These are phyloP conservation scores for Vitis amurensis DNA, from an alignment of 164 flowering plant species.

Conservation along the genomic window DNA sequence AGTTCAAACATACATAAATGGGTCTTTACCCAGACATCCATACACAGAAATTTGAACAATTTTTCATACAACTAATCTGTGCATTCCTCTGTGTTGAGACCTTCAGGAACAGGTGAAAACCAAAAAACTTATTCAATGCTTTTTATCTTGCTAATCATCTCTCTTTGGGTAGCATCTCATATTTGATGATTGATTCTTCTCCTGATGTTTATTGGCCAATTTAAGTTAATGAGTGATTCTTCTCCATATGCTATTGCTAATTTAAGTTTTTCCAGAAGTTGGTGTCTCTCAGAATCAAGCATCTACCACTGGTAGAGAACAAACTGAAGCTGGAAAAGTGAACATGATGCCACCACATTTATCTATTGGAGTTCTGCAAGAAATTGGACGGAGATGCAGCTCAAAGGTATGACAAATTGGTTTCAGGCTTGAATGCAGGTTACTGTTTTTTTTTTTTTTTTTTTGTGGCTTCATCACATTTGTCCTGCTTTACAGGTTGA, in stretches of 20 bases:
- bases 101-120: too few relatives aligned
- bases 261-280: constrained; percentile 33
- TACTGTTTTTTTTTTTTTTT: not conserved
- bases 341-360: constrained; percentile 44
- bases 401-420: constrained; percentile 56
- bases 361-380: constrained; percentile 74
- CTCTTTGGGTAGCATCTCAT: too few relatives aligned
- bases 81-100: too few relatives aligned
- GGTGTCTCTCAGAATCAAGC: constrained; percentile 34
- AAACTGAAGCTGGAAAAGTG: constrained; percentile 48
- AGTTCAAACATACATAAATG: too few relatives aligned
- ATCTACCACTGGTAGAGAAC: constrained; percentile 39
- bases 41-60: too few relatives aligned
- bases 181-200: too few relatives aligned
- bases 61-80: too few relatives aligned
- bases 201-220: too few relatives aligned
- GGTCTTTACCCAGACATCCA: too few relatives aligned
- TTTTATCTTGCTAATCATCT: too few relatives aligned
- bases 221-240: not conserved
- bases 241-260: constrained; percentile 6
- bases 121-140: too few relatives aligned
- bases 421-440: not conserved
- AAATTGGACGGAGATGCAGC: constrained; percentile 82
- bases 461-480: constrained; percentile 1
- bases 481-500: constrained; percentile 66